phyloP scores from a whole-genome alignment of 1,139 yeast genomes.

The Hyphopichia fennica region DNA sequence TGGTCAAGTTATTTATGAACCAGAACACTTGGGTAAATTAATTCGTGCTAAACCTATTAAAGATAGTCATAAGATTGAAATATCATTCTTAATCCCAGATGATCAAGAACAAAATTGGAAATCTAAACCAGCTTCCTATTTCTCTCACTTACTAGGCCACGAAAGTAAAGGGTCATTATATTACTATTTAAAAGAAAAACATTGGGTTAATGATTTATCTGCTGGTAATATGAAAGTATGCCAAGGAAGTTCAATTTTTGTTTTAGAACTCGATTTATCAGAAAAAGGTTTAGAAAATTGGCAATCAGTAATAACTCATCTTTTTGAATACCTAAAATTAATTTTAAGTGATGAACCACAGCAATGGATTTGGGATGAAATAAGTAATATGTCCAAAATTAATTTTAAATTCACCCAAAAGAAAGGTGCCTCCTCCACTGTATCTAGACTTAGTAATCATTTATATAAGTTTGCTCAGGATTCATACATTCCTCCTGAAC shows the following conservation, averaged over 20 bases:
- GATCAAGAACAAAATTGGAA: slow-evolving; percentile 63
- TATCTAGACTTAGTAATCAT: slow-evolving; percentile 46
- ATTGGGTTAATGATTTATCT: slow-evolving; percentile 79
- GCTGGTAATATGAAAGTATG: slow-evolving; percentile 75
- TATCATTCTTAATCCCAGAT: slow-evolving; percentile 76
- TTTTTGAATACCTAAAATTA: slow-evolving; percentile 74
- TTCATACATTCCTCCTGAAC: slow-evolving; percentile 58
- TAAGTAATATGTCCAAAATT: slow-evolving; percentile 44
- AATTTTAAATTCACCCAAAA: slow-evolving; percentile 71
- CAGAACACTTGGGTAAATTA: slow-evolving; percentile 52
- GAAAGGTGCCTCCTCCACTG: slow-evolving; percentile 60
- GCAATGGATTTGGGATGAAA: slow-evolving; percentile 53
- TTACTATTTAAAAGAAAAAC: slow-evolving; percentile 59
- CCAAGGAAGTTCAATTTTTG: slow-evolving; percentile 65
- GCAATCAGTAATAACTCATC: slow-evolving; percentile 53
- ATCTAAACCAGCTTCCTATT: slow-evolving; percentile 67
- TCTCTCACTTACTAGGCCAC: slow-evolving; percentile 84
- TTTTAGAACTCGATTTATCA: slow-evolving; percentile 73
- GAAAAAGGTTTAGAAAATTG: slow-evolving; percentile 67
- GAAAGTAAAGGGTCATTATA: slow-evolving; percentile 84
- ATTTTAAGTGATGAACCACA: slow-evolving; percentile 55
- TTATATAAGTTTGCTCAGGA: slow-evolving; percentile 41
- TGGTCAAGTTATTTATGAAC: slow-evolving; percentile 29
- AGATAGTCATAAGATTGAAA: slow-evolving; percentile 66
- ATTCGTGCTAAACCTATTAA: slow-evolving; percentile 78